Evolutionary conservation across 441 rosid genomes (phyloP).

Genomic region (Eutrema salsugineum): DNA sequence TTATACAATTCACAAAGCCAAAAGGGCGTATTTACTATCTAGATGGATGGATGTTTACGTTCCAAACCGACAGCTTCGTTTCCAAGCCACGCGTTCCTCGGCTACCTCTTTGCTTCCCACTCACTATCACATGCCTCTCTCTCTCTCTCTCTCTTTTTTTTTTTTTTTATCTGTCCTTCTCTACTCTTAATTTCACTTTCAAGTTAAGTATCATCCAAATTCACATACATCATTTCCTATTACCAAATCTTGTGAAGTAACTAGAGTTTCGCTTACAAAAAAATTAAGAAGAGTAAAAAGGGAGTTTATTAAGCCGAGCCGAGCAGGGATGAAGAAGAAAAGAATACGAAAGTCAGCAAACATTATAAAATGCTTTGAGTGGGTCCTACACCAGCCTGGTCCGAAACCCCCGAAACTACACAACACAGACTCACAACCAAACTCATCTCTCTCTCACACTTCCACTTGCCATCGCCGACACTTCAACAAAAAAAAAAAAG

Average conservation of each 20-base stretch:
- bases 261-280: background rate
- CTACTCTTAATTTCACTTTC: slow-evolving; percentile 28
- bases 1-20: background rate
- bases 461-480: slow-evolving; percentile 33
- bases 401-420: slow-evolving; percentile 20
- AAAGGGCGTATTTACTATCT: background rate
- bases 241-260: background rate
- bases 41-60: slow-evolving; percentile 24
- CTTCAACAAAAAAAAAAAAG: background rate
- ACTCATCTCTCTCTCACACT: slow-evolving; percentile 20
- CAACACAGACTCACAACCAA: slow-evolving; percentile 26
- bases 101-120: slow-evolving; percentile 18
- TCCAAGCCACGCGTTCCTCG: slow-evolving; percentile 26
- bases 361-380: background rate
- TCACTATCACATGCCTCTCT: background rate
- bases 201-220: slow-evolving; percentile 17
- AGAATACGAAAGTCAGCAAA: slow-evolving; percentile 4
- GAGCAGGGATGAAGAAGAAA: background rate
- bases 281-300: background rate
- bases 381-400: slow-evolving; percentile 33
- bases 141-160: background rate
- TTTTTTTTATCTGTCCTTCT: background rate
- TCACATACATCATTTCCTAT: background rate
- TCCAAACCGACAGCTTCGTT: slow-evolving; percentile 41
- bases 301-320: background rate